A percentile compares a stretch with the other conserved stretches of the same genome.
Conservation (phyloP, 352 stramenopile species). For the Globisporangium cystogenes region DNA sequence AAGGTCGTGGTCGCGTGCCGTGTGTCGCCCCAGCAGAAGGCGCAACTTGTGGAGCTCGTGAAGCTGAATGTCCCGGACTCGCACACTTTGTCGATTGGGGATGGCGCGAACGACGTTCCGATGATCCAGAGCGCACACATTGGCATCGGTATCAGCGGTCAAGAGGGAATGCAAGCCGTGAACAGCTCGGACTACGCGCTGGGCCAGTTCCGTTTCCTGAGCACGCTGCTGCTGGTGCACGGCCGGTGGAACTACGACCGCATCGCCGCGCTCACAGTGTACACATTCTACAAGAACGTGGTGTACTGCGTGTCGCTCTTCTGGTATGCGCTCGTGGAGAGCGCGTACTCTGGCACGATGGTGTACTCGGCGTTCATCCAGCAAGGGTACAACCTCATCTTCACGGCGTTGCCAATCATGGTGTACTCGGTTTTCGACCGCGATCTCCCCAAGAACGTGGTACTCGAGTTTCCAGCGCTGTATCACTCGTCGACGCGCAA, state of each 20-base stretch:
- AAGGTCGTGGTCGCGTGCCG: conserved; percentile 97
- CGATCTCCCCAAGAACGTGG: conserved; percentile 63
- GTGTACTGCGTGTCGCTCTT: conserved; percentile 90
- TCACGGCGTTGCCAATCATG: conserved; percentile 91
- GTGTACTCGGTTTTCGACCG: conserved; percentile 78
- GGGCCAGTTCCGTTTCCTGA: conserved; percentile 79
- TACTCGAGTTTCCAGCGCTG: conserved; percentile 54
- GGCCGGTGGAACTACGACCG: conserved; percentile 87
- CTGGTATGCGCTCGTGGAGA: conserved; percentile 82
- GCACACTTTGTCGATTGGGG: conserved; percentile 88
- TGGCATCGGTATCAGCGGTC: conserved; percentile 92
- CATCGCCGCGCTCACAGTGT: conserved; percentile 84
- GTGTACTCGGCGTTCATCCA: conserved; percentile 84
- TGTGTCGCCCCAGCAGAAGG: conserved; percentile 98
- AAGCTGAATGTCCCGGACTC: conserved; percentile 79
- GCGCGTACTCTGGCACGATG: conserved; percentile 90
- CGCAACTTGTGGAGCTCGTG: conserved; percentile 96
- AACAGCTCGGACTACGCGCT: conserved; percentile 86
- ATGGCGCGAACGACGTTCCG: conserved; percentile 88
- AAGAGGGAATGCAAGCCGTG: conserved; percentile 97
- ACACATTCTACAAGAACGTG: conserved; percentile 92
- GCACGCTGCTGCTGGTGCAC: conserved; percentile 69
- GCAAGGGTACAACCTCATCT: conserved; percentile 95
- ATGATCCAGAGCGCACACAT: conserved; percentile 91
- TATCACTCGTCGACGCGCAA: conserved; percentile 60